A percentile compares a stretch with the other conserved stretches of the same genome.
These are phyloP conservation scores for Actinidia arguta DNA, from an alignment of 179 eudicot species.

Conservation along the genomic window DNA sequence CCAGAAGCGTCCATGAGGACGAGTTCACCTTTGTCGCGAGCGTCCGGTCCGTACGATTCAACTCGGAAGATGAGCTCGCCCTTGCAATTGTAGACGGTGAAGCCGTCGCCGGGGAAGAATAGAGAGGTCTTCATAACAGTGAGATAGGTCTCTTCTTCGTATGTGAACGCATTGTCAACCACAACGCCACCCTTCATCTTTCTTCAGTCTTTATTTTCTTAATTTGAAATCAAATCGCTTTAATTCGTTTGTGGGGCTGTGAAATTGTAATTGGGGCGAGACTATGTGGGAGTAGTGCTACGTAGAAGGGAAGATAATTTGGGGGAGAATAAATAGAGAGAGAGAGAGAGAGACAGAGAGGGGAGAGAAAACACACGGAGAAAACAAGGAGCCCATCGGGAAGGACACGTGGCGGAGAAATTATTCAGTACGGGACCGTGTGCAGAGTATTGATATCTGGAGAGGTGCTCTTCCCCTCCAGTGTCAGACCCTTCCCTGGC, in stretches of 20 bases:
- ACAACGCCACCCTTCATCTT: conserved; percentile 26
- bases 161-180: conserved; percentile 42
- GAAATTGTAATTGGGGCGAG: neutral
- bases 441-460: neutral
- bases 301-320: neutral
- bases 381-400: neutral
- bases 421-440: too few relatives aligned
- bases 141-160: conserved; percentile 52
- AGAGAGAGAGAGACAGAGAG: neutral
- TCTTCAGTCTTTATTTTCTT: neutral
- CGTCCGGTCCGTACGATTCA: conserved; percentile 72
- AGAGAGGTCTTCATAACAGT: conserved; percentile 75
- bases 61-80: conserved; percentile 86
- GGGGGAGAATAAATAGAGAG: neutral
- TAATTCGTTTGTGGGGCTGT: neutral
- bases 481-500: too few relatives aligned
- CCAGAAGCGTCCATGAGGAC: conserved; percentile 85
- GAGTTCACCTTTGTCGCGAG: conserved; percentile 52
- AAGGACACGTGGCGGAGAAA: neutral
- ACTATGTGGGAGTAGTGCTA: neutral
- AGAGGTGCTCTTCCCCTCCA: too few relatives aligned
- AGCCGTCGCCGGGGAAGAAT: conserved; percentile 85
- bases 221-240: neutral
- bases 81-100: conserved; percentile 62
- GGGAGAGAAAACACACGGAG: neutral